These are phyloP conservation scores for Colletotrichum liriopes DNA, from an alignment of 2,329 filamentous ascomycete genomes.

Conservation along the genomic window DNA sequence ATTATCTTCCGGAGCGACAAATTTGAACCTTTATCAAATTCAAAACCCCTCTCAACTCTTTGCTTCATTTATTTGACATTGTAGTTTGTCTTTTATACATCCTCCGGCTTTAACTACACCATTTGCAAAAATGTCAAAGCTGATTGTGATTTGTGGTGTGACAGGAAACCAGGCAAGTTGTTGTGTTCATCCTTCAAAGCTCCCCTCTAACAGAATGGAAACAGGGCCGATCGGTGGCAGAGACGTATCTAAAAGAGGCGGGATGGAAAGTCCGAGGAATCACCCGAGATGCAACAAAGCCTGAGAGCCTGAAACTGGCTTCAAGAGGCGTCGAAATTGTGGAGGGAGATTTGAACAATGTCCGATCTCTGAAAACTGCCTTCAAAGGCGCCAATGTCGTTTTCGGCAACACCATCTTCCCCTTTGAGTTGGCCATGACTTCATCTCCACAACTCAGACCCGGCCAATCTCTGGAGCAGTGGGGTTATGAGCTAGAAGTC, in stretches of 20 bases:
- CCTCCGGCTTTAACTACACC: neutral
- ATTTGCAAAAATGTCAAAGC: neutral
- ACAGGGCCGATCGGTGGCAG: neutral
- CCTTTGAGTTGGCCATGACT: neutral
- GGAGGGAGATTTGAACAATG: neutral
- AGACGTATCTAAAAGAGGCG: neutral
- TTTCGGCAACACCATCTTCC: neutral
- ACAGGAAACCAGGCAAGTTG: neutral
- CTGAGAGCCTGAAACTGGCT: neutral
- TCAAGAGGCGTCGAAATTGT: neutral
- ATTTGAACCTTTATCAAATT: neutral
- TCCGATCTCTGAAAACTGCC: neutral
- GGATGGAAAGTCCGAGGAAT: neutral
- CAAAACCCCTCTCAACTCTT: neutral
- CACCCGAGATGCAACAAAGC: constrained; percentile 1
- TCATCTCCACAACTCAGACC: neutral
- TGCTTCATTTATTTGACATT: neutral
- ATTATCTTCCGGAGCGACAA: too few relatives aligned
- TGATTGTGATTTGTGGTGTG: neutral
- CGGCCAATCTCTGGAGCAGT: neutral
- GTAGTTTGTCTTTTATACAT: neutral
- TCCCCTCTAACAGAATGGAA: neutral
- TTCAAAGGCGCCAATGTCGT: neutral
- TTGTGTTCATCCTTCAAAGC: neutral
- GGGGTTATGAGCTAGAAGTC: neutral